These are phyloP conservation scores for Sarocladium oryzae DNA, from an alignment of 2,329 filamentous ascomycete genomes.

Conservation along the genomic window DNA sequence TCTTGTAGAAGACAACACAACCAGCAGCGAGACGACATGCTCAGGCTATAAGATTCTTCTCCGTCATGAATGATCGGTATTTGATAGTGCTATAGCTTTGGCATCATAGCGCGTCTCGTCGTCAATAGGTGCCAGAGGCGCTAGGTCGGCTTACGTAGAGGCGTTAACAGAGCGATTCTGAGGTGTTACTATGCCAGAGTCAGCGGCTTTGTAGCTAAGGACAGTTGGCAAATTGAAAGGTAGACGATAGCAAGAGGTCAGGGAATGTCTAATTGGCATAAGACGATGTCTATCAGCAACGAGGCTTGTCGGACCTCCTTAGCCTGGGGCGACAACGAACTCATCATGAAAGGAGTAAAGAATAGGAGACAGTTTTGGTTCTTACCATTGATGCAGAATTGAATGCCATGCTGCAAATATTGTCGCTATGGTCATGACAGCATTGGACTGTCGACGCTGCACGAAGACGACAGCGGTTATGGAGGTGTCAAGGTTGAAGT, in stretches of 20 bases:
- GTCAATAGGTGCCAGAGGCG: neutral
- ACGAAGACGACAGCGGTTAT: neutral
- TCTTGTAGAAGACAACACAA: neutral
- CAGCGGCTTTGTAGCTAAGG: neutral
- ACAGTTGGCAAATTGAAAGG: conserved; percentile 4
- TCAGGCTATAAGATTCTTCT: conserved; percentile 26
- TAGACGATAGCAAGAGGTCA: neutral
- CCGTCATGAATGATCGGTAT: conserved; percentile 37
- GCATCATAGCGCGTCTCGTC: conserved; percentile 26
- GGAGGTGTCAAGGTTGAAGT: conserved; percentile 9
- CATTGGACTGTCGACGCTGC: too few species aligned
- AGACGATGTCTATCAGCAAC: conserved; percentile 46
- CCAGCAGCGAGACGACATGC: conserved; percentile 14
- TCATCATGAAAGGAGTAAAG: conserved; percentile 30
- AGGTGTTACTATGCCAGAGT: neutral
- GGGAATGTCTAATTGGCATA: conserved; percentile 45
- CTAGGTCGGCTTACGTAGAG: conserved; percentile 1
- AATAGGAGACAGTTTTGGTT: neutral
- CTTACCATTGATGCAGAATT: conserved; percentile 13
- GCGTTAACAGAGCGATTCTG: conserved; percentile 9
- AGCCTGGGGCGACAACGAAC: conserved; percentile 44
- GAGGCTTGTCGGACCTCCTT: conserved; percentile 41
- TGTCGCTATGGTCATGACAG: neutral
- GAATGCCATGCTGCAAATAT: neutral
- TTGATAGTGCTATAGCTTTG: conserved; percentile 38